Conservation (phyloP, 805 yeast genomes). For the Zygosaccharomyces rouxii region DNA sequence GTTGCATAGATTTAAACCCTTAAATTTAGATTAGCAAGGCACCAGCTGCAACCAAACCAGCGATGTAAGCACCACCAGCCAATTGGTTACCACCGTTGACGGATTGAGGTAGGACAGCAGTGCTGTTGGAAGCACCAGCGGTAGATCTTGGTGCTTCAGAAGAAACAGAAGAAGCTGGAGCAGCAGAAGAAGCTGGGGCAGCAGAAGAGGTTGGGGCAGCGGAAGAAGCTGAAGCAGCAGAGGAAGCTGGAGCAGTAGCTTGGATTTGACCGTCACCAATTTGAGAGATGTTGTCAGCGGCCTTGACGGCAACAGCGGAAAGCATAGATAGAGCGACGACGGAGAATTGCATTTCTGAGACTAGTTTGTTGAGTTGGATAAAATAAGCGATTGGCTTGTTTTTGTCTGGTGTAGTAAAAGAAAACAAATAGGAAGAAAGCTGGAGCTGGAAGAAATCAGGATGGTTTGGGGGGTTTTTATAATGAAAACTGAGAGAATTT, state of each 20-base stretch:
- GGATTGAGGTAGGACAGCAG: conserved; percentile 14
- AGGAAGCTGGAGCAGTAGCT: conserved; percentile 9
- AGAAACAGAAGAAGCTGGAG: neutral
- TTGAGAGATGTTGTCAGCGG: conserved; percentile 16
- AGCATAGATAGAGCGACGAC: conserved; percentile 16
- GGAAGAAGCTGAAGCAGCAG: neutral
- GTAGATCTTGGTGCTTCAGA: conserved; percentile 2
- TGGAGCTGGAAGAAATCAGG: neutral
- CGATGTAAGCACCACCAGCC: conserved; percentile 21
- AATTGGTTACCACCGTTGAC: conserved; percentile 23
- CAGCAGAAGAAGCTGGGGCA: conserved; percentile 1
- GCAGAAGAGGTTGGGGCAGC: conserved; percentile 5
- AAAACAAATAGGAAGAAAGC: neutral
- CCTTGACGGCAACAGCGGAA: conserved; percentile 14
- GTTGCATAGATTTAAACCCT: neutral
- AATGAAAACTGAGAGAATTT: neutral
- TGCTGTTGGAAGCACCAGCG: conserved; percentile 6
- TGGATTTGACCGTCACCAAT: conserved; percentile 18
- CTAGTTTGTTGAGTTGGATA: neutral
- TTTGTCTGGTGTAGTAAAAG: conserved; percentile 2
- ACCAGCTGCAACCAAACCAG: conserved; percentile 28
- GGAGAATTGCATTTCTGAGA: conserved; percentile 16
- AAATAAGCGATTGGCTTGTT: conserved; percentile 12
- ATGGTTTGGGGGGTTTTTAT: conserved; percentile 3
- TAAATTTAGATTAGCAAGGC: conserved; percentile 22